Conservation (phyloP, 78 protist species). For the Polysphondylium violaceum region DNA sequence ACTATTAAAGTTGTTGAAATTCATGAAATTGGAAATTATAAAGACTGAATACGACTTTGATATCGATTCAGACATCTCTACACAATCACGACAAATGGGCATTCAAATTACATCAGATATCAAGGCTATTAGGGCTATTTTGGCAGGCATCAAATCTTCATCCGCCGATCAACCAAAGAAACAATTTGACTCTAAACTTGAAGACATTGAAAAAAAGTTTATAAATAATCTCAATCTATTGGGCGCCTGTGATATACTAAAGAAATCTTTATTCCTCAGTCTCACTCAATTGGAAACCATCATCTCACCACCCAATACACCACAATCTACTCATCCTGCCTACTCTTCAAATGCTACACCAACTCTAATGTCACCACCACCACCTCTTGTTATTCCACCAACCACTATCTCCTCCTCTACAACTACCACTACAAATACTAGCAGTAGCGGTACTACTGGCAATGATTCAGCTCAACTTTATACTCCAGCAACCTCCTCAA, state of each 20-base stretch:
- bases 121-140: constrained; percentile 9
- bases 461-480: not conserved
- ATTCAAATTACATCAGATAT: constrained; percentile 51
- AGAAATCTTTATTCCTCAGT: constrained; percentile 18
- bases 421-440: constrained; percentile 17
- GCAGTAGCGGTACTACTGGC: not conserved
- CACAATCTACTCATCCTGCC: not conserved
- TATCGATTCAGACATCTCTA: constrained; percentile 32
- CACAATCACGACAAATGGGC: constrained; percentile 54
- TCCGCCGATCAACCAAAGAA: constrained; percentile 31
- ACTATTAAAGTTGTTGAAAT: constrained; percentile 14
- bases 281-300: constrained; percentile 9
- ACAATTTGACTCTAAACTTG: constrained; percentile 52
- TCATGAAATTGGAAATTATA: constrained; percentile 18
- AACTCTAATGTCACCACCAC: constrained; percentile 13
- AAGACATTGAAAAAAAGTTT: constrained; percentile 47
- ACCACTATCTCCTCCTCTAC: not conserved
- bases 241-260: constrained; percentile 48
- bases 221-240: constrained; percentile 28
- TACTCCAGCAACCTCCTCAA: not conserved
- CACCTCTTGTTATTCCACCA: not conserved
- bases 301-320: not conserved
- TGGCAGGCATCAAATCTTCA: not conserved
- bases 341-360: not conserved
- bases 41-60: constrained; percentile 53